Conservation (phyloP, 768 basidiomycete genomes). For the Dioszegia hungarica region DNA sequence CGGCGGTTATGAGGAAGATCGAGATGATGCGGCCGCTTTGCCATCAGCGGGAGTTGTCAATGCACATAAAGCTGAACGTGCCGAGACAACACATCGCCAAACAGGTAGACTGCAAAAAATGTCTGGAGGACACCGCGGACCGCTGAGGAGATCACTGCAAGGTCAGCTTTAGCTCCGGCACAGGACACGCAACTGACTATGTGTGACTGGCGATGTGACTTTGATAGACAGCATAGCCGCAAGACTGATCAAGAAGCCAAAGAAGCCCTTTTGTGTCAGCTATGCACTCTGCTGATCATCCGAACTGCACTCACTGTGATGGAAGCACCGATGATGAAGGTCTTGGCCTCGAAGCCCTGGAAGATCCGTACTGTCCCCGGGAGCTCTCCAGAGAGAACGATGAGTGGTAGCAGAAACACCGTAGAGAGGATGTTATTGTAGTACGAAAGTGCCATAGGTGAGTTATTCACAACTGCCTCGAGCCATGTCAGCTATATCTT, state of each 20-base stretch:
- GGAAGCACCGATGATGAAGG: constrained; percentile 71
- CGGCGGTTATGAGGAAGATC: constrained; percentile 42
- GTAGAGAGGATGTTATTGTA: constrained; percentile 84
- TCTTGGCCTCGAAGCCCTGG: constrained; percentile 53
- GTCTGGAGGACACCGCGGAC: constrained; percentile 92
- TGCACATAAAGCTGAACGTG: constrained; percentile 50
- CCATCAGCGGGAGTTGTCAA: not conserved
- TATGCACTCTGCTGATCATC: not conserved
- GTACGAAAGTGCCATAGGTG: constrained; percentile 80
- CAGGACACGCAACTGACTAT: constrained; percentile 52
- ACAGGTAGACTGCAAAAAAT: constrained; percentile 71
- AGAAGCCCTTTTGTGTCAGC: constrained; percentile 17
- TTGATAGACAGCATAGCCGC: constrained; percentile 92
- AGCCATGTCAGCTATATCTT: constrained; percentile 36
- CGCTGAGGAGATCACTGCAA: constrained; percentile 57
- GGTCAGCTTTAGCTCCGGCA: not conserved
- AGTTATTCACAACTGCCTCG: constrained; percentile 60
- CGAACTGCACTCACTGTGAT: constrained; percentile 65
- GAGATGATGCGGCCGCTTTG: constrained; percentile 35
- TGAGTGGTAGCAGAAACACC: constrained; percentile 64
- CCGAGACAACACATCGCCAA: constrained; percentile 74
- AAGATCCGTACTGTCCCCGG: constrained; percentile 62
- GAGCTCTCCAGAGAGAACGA: constrained; percentile 71
- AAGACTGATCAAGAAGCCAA: constrained; percentile 88
- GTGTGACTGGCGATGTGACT: constrained; percentile 93